A percentile compares a stretch with the other conserved stretches of the same genome.
Conservation (phyloP, 352 stramenopile genomes). For the Phytophthora brassicae region DNA sequence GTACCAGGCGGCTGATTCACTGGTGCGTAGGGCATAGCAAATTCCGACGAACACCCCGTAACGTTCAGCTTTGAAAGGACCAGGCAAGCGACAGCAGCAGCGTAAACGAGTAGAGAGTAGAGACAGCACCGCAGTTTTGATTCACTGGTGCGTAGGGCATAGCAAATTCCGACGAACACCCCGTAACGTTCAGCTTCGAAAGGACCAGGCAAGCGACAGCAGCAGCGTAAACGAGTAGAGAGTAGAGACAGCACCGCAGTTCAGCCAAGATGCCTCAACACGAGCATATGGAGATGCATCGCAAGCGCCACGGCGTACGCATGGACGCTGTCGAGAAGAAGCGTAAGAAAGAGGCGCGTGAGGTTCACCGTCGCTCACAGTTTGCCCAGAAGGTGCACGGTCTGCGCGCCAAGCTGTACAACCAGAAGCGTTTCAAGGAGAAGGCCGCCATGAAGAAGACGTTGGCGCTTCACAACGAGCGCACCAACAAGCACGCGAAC, state of each 20-base stretch:
- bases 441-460: slow-evolving; percentile 99
- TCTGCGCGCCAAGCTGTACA: slow-evolving; percentile 98
- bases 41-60: slow-evolving; percentile 10
- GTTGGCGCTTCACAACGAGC: slow-evolving; percentile 98
- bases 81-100: slow-evolving; percentile 5
- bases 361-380: slow-evolving; percentile 96
- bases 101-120: not conserved
- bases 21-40: slow-evolving; percentile 21
- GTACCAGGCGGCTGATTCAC: slow-evolving; percentile 13
- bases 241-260: not conserved
- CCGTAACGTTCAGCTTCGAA: slow-evolving; percentile 26
- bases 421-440: slow-evolving; percentile 99
- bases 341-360: slow-evolving; percentile 98
- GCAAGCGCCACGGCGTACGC: slow-evolving; percentile 98
- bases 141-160: slow-evolving; percentile 26
- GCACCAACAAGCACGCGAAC: slow-evolving; percentile 98
- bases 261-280: slow-evolving; percentile 94
- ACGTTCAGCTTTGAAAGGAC: slow-evolving; percentile 26
- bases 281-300: slow-evolving; percentile 99
- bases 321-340: slow-evolving; percentile 96
- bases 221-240: not conserved
- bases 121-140: too few relatives aligned
- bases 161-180: slow-evolving; percentile 17
- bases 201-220: slow-evolving; percentile 7
- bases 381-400: slow-evolving; percentile 99